Evolutionary conservation across 176 grass and related monocot species (phyloP).

Genomic region (Carex littledalei): DNA sequence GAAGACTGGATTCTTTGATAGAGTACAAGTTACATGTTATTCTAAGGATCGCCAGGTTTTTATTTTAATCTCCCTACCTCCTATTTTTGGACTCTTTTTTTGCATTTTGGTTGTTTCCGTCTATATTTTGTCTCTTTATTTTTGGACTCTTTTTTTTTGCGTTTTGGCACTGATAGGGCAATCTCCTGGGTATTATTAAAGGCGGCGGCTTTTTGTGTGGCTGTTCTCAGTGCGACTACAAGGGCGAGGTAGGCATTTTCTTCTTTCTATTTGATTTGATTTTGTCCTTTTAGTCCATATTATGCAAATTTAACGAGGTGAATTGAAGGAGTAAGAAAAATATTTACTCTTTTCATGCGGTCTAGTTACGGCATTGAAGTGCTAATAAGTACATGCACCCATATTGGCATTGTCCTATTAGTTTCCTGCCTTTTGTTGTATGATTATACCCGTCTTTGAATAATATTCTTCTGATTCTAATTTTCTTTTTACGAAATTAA

Average conservation of each 20-base stretch:
- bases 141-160: not conserved
- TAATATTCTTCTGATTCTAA: not conserved
- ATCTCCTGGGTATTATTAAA: slow-evolving; percentile 37
- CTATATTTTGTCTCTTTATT: not conserved
- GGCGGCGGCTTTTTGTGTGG: slow-evolving; percentile 37
- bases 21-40: not conserved
- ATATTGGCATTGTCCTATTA: not conserved
- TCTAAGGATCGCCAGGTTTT: not conserved
- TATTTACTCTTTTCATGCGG: not conserved
- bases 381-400: not conserved
- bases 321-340: not conserved
- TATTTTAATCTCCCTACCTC: not conserved
- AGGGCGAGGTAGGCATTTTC: slow-evolving; percentile 22
- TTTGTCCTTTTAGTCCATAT: not conserved
- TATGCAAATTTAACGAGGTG: not conserved
- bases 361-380: not conserved
- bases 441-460: not conserved
- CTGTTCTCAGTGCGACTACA: slow-evolving; percentile 42
- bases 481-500: not conserved
- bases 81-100: not conserved
- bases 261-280: not conserved
- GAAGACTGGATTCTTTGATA: not conserved
- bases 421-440: not conserved
- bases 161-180: slow-evolving; percentile 16
- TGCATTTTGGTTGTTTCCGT: not conserved